Base-by-base conservation (phyloP, 2,329 filamentous ascomycete genomes). In the Colletotrichum agaves region DNA sequence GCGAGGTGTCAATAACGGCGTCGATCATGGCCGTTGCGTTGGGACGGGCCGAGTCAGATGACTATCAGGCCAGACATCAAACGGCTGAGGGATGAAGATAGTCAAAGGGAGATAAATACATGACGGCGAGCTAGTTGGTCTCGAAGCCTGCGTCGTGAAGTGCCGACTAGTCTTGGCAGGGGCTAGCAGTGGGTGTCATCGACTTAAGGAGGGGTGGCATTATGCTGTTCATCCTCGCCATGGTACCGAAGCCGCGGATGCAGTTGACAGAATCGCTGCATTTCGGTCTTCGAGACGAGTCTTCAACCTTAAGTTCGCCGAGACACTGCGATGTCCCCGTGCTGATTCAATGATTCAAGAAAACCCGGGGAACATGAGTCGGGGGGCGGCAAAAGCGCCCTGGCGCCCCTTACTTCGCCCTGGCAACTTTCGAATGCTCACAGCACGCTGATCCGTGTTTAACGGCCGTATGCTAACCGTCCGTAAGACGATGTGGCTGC, bases 11-110 rank as follows among this genome's bases (percentile, higher is more conserved):
- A 50, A 50, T 50, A 19, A 50, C 23, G 47, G 47, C 47, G 47
- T 21, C 27, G 27, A 50, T 50, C 47, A 50, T 13, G 23, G 27
- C 47, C 47, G 47, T 50, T 55, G 50, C n/a, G 50, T 50, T 55
- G 50, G 50, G 19, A 55, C 17, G 50, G 33, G 23, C 50, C 50
- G 33, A 41, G 33, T 55, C 50, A 55, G 31, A 39, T 37, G 33
- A 39, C n/a, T n/a, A n/a, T n/a, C n/a, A n/a, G n/a, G n/a, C n/a
- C 47, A 33, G 23, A 12, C 47, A 31, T 50, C 47, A 50, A 50
- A 50, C 47, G 47, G 47, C 47, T 23, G 35, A 50, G n/a, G 31
- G 47, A 50, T 31, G 31, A 50, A 17, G 23, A 15, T 8, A 50
- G n/a, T 50, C 46, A 50, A 53, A 53, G 31, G 50, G 50, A 2